Evolutionary conservation across 768 basidiomycete species (phyloP).

Genomic region (Rubroboletus pulcherrimus): DNA sequence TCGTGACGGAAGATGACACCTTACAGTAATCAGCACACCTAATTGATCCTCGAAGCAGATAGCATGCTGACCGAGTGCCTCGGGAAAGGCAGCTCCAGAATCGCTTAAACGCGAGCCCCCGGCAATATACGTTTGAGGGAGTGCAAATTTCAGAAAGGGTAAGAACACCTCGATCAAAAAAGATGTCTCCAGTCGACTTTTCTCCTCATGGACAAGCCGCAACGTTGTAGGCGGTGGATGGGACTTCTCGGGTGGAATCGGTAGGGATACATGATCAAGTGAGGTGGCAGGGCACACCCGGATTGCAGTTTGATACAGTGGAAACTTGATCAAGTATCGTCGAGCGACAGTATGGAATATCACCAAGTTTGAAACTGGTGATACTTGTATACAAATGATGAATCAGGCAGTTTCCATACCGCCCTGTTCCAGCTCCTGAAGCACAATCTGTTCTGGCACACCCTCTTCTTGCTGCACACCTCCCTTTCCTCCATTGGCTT

Average conservation of each 20-base stretch:
- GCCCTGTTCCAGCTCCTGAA: conserved; percentile 44
- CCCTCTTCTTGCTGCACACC: conserved; percentile 1
- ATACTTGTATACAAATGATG: background rate
- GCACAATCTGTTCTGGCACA: conserved; percentile 28
- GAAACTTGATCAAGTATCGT: background rate
- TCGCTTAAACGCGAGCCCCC: background rate
- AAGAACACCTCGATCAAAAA: background rate
- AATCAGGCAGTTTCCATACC: conserved; percentile 32
- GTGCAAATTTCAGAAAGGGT: background rate
- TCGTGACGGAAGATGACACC: background rate
- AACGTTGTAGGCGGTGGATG: background rate
- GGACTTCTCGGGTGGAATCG: background rate
- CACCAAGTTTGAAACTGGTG: background rate
- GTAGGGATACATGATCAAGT: background rate
- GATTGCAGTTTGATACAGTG: background rate
- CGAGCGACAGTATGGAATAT: background rate
- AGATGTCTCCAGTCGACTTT: background rate
- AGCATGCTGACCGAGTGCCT: conserved; percentile 3
- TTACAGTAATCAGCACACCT: background rate
- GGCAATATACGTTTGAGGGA: background rate
- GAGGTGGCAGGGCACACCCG: background rate
- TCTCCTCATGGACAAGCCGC: background rate
- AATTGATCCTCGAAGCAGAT: background rate
- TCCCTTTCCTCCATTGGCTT: conserved; percentile 9
- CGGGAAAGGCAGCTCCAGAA: background rate